phyloP scores from a whole-genome alignment of 345 rosid species.

The Limnanthes douglasii region DNA sequence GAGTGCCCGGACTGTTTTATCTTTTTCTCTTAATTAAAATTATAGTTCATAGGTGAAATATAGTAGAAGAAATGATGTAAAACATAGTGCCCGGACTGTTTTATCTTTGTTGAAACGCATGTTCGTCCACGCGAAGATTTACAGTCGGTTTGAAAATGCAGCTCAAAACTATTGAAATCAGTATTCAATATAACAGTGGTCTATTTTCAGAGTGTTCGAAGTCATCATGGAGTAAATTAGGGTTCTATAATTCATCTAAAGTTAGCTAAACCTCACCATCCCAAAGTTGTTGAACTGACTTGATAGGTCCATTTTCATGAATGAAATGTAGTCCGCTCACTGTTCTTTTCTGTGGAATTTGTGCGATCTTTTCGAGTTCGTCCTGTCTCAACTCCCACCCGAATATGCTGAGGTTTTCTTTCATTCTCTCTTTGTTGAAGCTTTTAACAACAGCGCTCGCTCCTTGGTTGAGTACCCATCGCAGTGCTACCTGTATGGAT shows the following conservation, averaged over 20 bases:
- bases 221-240: too few relatives aligned
- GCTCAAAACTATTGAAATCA: too few relatives aligned
- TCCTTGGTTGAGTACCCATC: constrained; percentile 51
- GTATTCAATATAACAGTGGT: too few relatives aligned
- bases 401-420: constrained; percentile 40
- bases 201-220: too few relatives aligned
- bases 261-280: constrained; percentile 25
- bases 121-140: too few relatives aligned
- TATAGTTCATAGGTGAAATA: too few relatives aligned
- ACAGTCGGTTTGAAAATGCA: too few relatives aligned
- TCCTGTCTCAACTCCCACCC: constrained; percentile 35
- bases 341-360: constrained; percentile 24
- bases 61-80: too few relatives aligned
- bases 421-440: constrained; percentile 37
- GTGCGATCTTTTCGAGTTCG: constrained; percentile 20
- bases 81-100: too few relatives aligned
- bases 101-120: too few relatives aligned
- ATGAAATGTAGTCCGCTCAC: constrained; percentile 15
- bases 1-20: too few relatives aligned
- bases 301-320: constrained; percentile 21
- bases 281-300: constrained; percentile 24
- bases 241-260: background rate
- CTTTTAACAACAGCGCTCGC: constrained; percentile 37
- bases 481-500: constrained; percentile 36
- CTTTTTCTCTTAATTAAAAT: too few relatives aligned